Conservation (phyloP, 2,329 filamentous ascomycete genomes). For the Colletotrichum salicis region DNA sequence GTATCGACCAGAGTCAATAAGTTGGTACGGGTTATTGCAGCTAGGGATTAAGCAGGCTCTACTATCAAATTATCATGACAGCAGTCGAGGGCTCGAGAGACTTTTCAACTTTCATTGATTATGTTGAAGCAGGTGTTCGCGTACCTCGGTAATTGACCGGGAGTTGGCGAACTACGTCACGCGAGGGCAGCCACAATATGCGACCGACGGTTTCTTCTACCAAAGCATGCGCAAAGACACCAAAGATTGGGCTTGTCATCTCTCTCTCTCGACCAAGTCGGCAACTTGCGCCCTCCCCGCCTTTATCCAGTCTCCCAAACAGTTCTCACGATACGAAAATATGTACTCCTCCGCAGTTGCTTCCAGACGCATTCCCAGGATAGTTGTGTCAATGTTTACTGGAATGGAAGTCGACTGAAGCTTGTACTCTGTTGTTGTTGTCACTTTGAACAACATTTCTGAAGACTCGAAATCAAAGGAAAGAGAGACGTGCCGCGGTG, state of each 20-base stretch:
- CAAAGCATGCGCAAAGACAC: constrained; percentile 39
- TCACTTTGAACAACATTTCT: neutral
- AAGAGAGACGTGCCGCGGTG: constrained; percentile 13
- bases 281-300: constrained; percentile 38
- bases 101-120: neutral
- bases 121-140: neutral
- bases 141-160: neutral
- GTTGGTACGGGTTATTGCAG: neutral
- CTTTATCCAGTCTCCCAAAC: neutral
- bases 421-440: neutral
- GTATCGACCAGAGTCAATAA: neutral
- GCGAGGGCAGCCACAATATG: neutral
- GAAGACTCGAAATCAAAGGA: neutral
- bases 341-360: neutral
- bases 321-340: neutral
- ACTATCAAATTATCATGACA: neutral
- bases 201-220: neutral
- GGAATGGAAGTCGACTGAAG: neutral
- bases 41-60: neutral
- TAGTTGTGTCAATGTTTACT: neutral
- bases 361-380: neutral
- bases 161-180: neutral
- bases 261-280: constrained; percentile 40
- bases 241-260: constrained; percentile 40
- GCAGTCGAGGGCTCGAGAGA: too few relatives aligned